Conservation (phyloP, 2,329 filamentous ascomycete species). For the Calcarisporium arbuscula region DNA sequence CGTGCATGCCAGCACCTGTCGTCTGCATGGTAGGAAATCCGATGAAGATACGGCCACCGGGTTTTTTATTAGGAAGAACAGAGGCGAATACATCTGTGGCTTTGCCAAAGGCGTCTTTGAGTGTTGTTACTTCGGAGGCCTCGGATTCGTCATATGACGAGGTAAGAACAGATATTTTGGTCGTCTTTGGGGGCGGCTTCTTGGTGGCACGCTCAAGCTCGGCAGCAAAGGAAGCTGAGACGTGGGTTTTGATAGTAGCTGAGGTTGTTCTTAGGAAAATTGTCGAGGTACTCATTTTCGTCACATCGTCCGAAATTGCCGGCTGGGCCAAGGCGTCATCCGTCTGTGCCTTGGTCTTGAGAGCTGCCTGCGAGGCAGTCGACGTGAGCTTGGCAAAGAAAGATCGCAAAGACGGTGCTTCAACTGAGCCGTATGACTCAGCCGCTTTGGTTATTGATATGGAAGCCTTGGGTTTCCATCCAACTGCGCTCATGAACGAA, state of each 20-base stretch:
- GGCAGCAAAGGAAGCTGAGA: constrained; percentile 64
- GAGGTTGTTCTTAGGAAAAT: constrained; percentile 88
- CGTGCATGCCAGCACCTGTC: constrained; percentile 86
- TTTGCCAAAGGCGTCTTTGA: constrained; percentile 40
- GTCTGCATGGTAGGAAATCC: constrained; percentile 97
- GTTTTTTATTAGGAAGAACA: constrained; percentile 79
- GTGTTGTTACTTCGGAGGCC: constrained; percentile 49
- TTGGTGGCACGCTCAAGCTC: constrained; percentile 95
- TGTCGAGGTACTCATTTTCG: constrained; percentile 62
- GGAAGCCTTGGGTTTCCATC: constrained; percentile 62
- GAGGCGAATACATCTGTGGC: constrained; percentile 79
- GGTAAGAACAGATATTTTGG: constrained; percentile 80
- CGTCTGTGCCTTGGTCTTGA: constrained; percentile 49
- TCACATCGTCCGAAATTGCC: constrained; percentile 63
- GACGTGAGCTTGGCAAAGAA: constrained; percentile 77
- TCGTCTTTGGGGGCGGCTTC: constrained; percentile 86
- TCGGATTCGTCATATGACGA: constrained; percentile 81
- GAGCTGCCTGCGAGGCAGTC: constrained; percentile 40
- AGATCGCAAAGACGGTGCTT: constrained; percentile 59
- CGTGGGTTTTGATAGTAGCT: constrained; percentile 71
- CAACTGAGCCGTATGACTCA: constrained; percentile 43
- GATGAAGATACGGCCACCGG: constrained; percentile 84
- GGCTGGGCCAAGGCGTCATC: constrained; percentile 59
- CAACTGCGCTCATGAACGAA: constrained; percentile 78
- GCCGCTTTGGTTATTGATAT: constrained; percentile 32